Conservation (phyloP, 2,329 filamentous ascomycete species). For the Xylaria hypoxylon region DNA sequence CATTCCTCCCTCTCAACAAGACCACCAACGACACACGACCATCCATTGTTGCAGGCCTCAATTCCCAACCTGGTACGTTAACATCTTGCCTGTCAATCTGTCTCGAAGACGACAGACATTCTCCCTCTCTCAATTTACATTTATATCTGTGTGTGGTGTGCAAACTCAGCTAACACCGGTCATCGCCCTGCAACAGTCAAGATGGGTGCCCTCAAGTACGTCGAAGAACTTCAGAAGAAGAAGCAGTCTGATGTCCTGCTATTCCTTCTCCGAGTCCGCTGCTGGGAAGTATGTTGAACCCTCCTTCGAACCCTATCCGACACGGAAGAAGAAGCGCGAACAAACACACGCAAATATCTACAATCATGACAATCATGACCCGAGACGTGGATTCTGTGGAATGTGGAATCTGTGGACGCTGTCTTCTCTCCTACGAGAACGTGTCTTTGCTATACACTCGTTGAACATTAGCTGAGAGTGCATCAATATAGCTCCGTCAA, state of each 20-base stretch:
- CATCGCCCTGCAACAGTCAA: constrained; percentile 61
- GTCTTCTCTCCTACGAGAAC: constrained; percentile 53
- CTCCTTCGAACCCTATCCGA: constrained; percentile 41
- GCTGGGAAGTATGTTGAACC: constrained; percentile 94
- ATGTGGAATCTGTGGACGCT: constrained; percentile 53
- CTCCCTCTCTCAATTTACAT: constrained; percentile 7
- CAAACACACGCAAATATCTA: constrained; percentile 47
- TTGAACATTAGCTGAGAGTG: constrained; percentile 99
- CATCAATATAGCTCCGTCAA: constrained; percentile 99
- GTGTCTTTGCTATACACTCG: constrained; percentile 92
- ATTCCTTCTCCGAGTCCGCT: constrained; percentile 99
- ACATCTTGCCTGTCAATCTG: neutral
- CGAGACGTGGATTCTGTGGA: constrained; percentile 52
- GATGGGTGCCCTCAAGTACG: constrained; percentile 99
- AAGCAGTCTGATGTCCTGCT: constrained; percentile 99
- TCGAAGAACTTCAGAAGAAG: constrained; percentile 99
- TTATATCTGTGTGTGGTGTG: constrained; percentile 1
- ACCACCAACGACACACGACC: constrained; percentile 50
- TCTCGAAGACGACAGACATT: neutral
- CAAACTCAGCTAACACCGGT: constrained; percentile 41
- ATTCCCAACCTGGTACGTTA: constrained; percentile 53
- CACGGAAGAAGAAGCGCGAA: constrained; percentile 46
- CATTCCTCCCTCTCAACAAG: constrained; percentile 45
- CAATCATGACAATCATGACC: constrained; percentile 46
- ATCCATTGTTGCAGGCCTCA: constrained; percentile 53